Base-by-base conservation (phyloP, 2,329 filamentous ascomycete genomes). In the Byssochlamys sp. region DNA sequence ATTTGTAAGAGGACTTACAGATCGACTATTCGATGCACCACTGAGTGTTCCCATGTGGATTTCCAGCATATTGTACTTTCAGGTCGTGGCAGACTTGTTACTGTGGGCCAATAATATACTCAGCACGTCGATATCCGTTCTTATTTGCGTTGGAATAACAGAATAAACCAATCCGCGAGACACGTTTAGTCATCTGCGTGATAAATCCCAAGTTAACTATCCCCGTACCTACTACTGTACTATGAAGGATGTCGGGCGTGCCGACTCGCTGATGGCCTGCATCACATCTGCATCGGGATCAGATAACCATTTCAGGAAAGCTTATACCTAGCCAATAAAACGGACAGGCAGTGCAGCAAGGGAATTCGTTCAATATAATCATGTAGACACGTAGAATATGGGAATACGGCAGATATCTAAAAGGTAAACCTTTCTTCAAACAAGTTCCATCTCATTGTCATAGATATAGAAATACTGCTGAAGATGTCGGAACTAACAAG, bases 401-500 rank as follows among this genome's bases (percentile, higher is more conserved):
- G 35, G 33, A 33, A 48, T 52, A n/a, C 29, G 25, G 12, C 45
- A 53, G n/a, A 45, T n/a, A 45, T 45, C 24, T 33, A 27, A 51
- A 25, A 60, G 53, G 33, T 52, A 9, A 19, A 49, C 39, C 33
- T 12, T 48, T 33, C 33, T 62, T 60, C 61, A 56, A 61, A 57
- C 48, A 27, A 26, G 35, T 33, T n/a, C 27, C 28, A 52, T 19
- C 14, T 2, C 6, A 9, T n/a, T 28, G 25, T 54, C n/a, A 53
- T 25, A 12, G n/a, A 7, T 28, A 27, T 52, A 26, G 31, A 24
- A 6, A 48, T 49, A 48, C 45, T n/a, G 33, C 25, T 5, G 26
- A 67, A 53, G 49, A 73, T 73, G 71, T 56, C 69, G 35, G 67
- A 72, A 54, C 65, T 72, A 54, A 54, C 63, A 28, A 65, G 71